Percentiles rank a stretch among this genome's conserved stretches.
phyloP scores from a whole-genome alignment of 2,329 filamentous ascomycete genomes.

The Colletotrichum noveboracense region DNA sequence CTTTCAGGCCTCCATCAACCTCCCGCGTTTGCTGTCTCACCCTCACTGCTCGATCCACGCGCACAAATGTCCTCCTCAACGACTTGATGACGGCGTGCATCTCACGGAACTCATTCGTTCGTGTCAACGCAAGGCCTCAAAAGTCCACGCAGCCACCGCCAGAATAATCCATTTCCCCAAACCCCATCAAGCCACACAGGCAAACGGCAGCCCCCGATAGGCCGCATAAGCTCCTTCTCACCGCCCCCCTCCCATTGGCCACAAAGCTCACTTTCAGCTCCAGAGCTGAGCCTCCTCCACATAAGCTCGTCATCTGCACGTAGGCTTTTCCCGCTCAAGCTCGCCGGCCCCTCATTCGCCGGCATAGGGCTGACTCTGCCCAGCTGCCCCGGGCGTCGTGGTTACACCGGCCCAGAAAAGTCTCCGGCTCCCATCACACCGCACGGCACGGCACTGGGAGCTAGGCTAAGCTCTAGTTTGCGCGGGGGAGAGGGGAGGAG shows the following conservation, averaged over 20 bases:
- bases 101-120: no score
- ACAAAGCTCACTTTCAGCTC: neutral
- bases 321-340: neutral
- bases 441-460: neutral
- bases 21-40: neutral
- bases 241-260: neutral
- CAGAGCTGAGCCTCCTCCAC: conserved; percentile 4
- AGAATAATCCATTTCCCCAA: neutral
- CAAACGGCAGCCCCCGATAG: neutral
- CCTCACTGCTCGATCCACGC: neutral
- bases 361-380: neutral
- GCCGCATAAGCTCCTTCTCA: neutral
- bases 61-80: neutral
- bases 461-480: neutral
- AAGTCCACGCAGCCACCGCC: neutral
- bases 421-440: neutral
- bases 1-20: neutral
- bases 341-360: neutral
- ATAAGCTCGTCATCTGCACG: neutral
- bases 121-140: neutral
- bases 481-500: neutral
- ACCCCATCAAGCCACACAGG: neutral
- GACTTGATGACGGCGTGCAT: neutral
- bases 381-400: neutral
- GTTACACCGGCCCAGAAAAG: neutral